Conservation (phyloP, 129 eudicot genomes). For the carrot (Daucus carota) region DNA sequence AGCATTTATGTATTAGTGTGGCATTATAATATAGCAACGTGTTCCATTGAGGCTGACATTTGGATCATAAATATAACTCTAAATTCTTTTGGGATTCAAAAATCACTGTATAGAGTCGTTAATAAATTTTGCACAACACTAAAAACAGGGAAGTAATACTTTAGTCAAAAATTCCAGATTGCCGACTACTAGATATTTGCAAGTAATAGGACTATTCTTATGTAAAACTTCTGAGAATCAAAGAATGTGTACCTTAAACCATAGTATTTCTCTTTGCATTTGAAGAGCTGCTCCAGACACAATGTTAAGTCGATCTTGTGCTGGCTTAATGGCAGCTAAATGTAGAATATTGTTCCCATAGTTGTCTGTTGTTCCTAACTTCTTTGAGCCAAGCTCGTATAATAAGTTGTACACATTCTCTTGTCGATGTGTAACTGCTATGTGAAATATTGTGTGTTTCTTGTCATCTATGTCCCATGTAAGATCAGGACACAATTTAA, state of each 20-base stretch:
- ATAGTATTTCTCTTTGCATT: slow-evolving; percentile 22
- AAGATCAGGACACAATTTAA: slow-evolving; percentile 20
- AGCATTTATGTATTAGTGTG: too few species aligned
- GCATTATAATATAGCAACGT: too few species aligned
- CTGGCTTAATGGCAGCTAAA: slow-evolving; percentile 17
- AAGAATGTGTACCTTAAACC: slow-evolving; percentile 28
- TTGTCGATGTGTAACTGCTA: slow-evolving; percentile 24
- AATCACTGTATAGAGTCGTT: too few species aligned
- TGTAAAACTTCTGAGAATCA: not conserved
- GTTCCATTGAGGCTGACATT: too few species aligned
- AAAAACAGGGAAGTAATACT: too few species aligned
- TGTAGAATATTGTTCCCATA: slow-evolving; percentile 20
- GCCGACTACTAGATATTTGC: too few species aligned
- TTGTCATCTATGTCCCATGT: slow-evolving; percentile 18
- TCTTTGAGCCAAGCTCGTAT: slow-evolving; percentile 23
- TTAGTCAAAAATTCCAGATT: too few species aligned
- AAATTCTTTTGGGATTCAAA: too few species aligned
- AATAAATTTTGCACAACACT: too few species aligned
- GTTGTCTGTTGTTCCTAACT: slow-evolving; percentile 3
- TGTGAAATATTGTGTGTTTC: slow-evolving; percentile 20
- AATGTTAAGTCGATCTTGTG: not conserved
- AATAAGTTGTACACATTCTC: slow-evolving; percentile 24
- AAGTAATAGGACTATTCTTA: too few species aligned
- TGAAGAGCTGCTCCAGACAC: slow-evolving; percentile 29
- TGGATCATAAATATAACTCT: too few species aligned